Conservation (phyloP, 768 basidiomycete genomes). For the Leccinum boreale region DNA sequence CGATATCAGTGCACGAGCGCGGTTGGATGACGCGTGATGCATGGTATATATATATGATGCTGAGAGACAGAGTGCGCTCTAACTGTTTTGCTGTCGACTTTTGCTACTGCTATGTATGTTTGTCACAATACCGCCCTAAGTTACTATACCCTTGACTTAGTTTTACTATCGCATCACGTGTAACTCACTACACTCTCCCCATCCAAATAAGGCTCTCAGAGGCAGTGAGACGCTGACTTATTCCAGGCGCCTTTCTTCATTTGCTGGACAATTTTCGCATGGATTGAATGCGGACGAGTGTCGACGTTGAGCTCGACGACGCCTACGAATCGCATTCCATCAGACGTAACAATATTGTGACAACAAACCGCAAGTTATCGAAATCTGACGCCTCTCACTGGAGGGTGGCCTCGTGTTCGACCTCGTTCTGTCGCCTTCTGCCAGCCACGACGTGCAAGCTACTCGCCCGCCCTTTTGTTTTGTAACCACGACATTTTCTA, state of each 20-base stretch:
- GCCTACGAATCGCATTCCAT: not conserved
- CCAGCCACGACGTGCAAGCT: conserved; percentile 1
- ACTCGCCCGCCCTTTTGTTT: not conserved
- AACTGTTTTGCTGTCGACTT: conserved; percentile 6
- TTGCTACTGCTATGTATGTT: not conserved
- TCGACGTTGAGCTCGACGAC: not conserved
- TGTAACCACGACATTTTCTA: conserved; percentile 3
- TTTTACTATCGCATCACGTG: conserved; percentile 3
- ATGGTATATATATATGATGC: not conserved
- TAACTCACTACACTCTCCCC: conserved; percentile 6
- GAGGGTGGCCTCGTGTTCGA: conserved; percentile 19
- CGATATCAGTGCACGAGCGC: conserved; percentile 21
- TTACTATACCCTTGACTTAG: conserved; percentile 8
- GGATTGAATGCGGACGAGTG: not conserved
- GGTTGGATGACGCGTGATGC: not conserved
- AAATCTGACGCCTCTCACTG: not conserved
- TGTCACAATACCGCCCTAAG: not conserved
- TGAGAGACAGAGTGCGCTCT: not conserved
- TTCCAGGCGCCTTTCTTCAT: not conserved
- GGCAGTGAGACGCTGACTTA: not conserved
- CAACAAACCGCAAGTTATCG: not conserved
- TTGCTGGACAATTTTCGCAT: not conserved
- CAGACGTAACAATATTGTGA: conserved; percentile 1
- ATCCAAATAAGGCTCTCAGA: not conserved
- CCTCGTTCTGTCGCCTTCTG: conserved; percentile 15